These are phyloP conservation scores for Mycena leptocephala DNA, from an alignment of 768 basidiomycete species.

Conservation along the genomic window DNA sequence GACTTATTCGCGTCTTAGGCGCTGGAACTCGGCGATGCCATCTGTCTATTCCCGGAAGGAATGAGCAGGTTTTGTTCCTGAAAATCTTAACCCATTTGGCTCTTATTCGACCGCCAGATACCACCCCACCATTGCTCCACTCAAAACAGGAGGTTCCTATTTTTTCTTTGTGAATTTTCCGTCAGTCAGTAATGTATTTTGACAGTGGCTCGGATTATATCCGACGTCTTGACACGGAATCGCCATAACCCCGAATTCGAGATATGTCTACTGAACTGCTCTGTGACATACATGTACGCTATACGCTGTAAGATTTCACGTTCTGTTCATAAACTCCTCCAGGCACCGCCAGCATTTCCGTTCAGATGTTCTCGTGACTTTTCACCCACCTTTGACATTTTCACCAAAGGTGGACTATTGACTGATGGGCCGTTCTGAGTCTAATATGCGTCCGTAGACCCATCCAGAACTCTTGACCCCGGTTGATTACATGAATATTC, in stretches of 20 bases:
- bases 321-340: constrained; percentile 16
- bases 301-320: constrained; percentile 15
- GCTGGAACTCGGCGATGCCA: constrained; percentile 82
- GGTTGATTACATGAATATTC: constrained; percentile 74
- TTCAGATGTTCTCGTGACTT: constrained; percentile 90
- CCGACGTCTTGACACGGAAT: constrained; percentile 83
- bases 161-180: constrained; percentile 1
- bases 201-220: constrained; percentile 85
- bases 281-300: constrained; percentile 84
- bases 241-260: constrained; percentile 79
- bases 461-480: constrained; percentile 83
- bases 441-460: constrained; percentile 56
- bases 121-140: constrained; percentile 88
- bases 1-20: constrained; percentile 62
- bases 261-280: constrained; percentile 82
- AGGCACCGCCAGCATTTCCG: constrained; percentile 92
- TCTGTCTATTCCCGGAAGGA: constrained; percentile 92
- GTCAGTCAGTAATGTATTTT: constrained; percentile 7
- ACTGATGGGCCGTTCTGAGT: not conserved
- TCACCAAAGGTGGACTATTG: constrained; percentile 66
- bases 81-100: too few relatives aligned
- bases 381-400: constrained; percentile 80
- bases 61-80: too few relatives aligned
- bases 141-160: constrained; percentile 85
- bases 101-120: too few relatives aligned